These are phyloP conservation scores for Barnettozyma sucrosica DNA, from an alignment of 805 yeast species.

Conservation along the genomic window DNA sequence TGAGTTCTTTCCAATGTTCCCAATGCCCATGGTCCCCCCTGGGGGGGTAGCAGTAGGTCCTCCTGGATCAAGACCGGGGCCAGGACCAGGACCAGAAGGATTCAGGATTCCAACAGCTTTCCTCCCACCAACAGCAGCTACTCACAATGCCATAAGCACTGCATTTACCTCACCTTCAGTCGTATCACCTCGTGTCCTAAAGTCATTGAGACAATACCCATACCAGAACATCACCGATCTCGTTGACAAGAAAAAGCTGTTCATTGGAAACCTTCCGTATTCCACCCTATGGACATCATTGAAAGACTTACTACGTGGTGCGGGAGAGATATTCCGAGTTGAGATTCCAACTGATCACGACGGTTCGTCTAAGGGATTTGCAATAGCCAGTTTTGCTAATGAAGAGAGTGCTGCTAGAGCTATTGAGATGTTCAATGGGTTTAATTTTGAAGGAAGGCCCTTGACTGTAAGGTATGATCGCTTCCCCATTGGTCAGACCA, in stretches of 20 bases:
- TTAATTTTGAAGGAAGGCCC: conserved; percentile 51
- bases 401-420: conserved; percentile 42
- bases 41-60: no score
- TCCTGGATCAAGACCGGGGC: neutral
- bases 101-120: conserved; percentile 1
- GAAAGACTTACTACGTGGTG: conserved; percentile 31
- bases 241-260: conserved; percentile 37
- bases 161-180: neutral
- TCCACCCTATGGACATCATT: conserved; percentile 34
- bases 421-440: conserved; percentile 45
- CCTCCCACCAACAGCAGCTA: neutral
- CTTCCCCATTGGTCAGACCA: conserved; percentile 31
- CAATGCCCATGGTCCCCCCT: conserved; percentile 2
- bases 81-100: neutral
- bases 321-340: conserved; percentile 24
- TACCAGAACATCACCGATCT: conserved; percentile 21
- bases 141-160: conserved; percentile 11
- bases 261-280: conserved; percentile 54
- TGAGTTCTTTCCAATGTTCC: neutral
- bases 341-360: conserved; percentile 33
- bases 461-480: conserved; percentile 58
- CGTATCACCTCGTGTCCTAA: conserved; percentile 16
- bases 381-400: conserved; percentile 49
- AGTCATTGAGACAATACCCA: conserved; percentile 20
- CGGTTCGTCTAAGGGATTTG: conserved; percentile 53